Percentiles rank a stretch among this genome's conserved stretches.
These are phyloP conservation scores for Niveomyces coronatus DNA, from an alignment of 2,329 filamentous ascomycete genomes.

Conservation along the genomic window DNA sequence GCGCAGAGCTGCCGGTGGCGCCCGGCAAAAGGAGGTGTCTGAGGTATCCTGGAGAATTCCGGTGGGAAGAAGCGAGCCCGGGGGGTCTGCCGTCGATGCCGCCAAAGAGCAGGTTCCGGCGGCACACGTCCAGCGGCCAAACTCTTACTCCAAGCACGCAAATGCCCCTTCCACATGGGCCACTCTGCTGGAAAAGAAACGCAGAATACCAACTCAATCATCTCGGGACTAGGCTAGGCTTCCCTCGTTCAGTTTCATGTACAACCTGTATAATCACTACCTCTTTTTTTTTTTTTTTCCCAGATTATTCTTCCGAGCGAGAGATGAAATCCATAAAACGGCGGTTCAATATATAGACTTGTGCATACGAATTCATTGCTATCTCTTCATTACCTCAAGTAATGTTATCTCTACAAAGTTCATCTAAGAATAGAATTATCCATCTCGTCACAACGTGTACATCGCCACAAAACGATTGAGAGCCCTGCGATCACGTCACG, in stretches of 20 bases:
- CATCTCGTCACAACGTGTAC: neutral
- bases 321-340: conserved; percentile 2
- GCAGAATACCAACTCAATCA: neutral
- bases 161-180: conserved; percentile 8
- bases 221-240: neutral
- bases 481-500: too few species aligned
- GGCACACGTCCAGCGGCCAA: too few species aligned
- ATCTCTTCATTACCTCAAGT: neutral
- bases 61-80: too few species aligned
- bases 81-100: too few species aligned
- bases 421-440: neutral
- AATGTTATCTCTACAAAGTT: neutral
- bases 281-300: too few species aligned
- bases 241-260: neutral
- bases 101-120: too few species aligned
- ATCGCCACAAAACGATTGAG: neutral
- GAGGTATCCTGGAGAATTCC: too few species aligned
- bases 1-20: neutral
- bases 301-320: too few species aligned
- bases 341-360: conserved; percentile 7
- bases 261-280: conserved; percentile 1
- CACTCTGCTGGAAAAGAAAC: neutral
- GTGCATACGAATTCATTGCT: conserved; percentile 9
- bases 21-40: neutral
- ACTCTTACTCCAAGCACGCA: too few species aligned